Percentiles rank a stretch among this genome's conserved stretches.
These are phyloP conservation scores for Myriosclerotinia curreyana DNA, from an alignment of 2,329 filamentous ascomycete genomes.

Conservation along the genomic window DNA sequence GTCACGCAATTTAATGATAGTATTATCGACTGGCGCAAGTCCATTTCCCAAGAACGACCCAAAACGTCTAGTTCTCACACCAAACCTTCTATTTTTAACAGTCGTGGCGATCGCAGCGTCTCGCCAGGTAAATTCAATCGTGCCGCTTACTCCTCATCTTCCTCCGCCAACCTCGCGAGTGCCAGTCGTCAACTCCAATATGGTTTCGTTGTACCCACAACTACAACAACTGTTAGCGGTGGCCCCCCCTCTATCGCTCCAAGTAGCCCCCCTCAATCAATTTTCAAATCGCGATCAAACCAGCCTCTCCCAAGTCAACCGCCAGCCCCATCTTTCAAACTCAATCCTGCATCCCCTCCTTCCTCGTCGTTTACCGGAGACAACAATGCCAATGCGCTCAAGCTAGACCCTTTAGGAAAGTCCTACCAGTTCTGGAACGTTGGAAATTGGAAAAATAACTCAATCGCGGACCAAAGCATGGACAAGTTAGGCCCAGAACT, in stretches of 20 bases:
- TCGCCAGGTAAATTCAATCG: conserved; percentile 48
- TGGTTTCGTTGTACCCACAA: conserved; percentile 22
- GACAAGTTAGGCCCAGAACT: conserved; percentile 29
- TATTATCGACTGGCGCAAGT: conserved; percentile 85
- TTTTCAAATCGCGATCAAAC: conserved; percentile 11
- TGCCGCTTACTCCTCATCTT: conserved; percentile 25
- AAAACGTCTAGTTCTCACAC: conserved; percentile 40
- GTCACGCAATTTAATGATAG: conserved; percentile 62
- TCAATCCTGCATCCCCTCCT: conserved; percentile 9
- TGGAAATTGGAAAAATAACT: conserved; percentile 47
- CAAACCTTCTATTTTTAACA: conserved; percentile 2
- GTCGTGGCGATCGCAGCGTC: conserved; percentile 52
- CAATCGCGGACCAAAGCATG: conserved; percentile 24
- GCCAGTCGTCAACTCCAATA: conserved; percentile 36
- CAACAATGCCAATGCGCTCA: conserved; percentile 36
- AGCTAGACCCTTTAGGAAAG: conserved; percentile 43
- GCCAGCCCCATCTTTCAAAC: conserved; percentile 18
- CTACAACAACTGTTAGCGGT: conserved; percentile 5
- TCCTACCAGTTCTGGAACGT: conserved; percentile 57
- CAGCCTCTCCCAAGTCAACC: conserved; percentile 15
- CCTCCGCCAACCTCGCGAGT: conserved; percentile 34
- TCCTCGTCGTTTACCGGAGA: background rate
- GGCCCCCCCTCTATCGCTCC: conserved; percentile 33
- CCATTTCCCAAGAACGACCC: conserved; percentile 48
- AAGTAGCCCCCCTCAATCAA: conserved; percentile 31